These are phyloP conservation scores for Glycine latifolia DNA, from an alignment of 306 rosid genomes.

Conservation along the genomic window DNA sequence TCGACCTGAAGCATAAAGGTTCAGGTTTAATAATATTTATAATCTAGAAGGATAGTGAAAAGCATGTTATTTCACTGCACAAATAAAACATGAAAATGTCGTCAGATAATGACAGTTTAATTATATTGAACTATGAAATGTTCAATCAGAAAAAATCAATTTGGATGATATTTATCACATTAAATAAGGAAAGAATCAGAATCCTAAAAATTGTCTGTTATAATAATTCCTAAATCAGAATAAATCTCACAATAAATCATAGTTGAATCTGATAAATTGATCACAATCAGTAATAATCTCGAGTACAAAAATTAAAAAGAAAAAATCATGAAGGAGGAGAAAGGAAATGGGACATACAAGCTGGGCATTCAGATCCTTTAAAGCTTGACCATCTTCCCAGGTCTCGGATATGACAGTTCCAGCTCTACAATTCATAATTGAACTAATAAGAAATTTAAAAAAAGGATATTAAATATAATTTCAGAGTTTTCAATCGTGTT, in stretches of 20 bases:
- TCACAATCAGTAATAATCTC: not conserved
- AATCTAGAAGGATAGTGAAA: not conserved
- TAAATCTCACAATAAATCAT: conserved; percentile 10
- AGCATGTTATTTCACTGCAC: not conserved
- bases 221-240: not conserved
- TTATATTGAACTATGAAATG: conserved; percentile 7
- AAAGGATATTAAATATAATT: conserved; percentile 20
- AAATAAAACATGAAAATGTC: conserved; percentile 1
- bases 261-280: conserved; percentile 19
- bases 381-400: conserved; percentile 99
- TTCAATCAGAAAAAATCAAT: not conserved
- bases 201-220: conserved; percentile 6
- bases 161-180: not conserved
- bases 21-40: conserved; percentile 25
- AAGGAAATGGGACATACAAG: conserved; percentile 72
- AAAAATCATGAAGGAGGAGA: conserved; percentile 5
- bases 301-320: conserved; percentile 29
- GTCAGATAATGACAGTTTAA: conserved; percentile 26
- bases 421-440: conserved; percentile 73
- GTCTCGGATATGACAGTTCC: conserved; percentile 98
- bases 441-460: conserved; percentile 27
- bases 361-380: conserved; percentile 89
- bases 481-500: not conserved
- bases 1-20: conserved; percentile 36
- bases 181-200: not conserved